phyloP scores from a whole-genome alignment of 2,329 filamentous ascomycete species.

The Aureobasidium leucospermi region DNA sequence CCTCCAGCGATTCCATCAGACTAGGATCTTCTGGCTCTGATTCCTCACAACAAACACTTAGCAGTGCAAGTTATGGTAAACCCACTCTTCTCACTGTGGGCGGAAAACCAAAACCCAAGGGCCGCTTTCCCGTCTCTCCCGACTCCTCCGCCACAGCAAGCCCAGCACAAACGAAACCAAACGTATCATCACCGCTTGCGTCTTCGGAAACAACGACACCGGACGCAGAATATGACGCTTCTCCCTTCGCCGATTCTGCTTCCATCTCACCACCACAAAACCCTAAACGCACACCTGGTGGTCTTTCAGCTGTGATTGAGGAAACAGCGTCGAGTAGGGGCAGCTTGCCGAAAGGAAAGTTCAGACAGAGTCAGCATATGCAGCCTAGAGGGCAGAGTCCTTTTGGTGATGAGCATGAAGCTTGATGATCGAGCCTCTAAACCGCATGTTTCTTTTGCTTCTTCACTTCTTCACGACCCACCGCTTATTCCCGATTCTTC shows the following conservation, averaged over 20 bases:
- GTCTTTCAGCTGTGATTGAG: slow-evolving; percentile 39
- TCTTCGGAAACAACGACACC: background rate
- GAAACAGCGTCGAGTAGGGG: slow-evolving; percentile 22
- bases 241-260: slow-evolving; percentile 19
- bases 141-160: slow-evolving; percentile 20
- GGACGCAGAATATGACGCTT: background rate
- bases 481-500: too few relatives aligned
- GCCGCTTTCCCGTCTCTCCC: slow-evolving; percentile 23
- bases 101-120: slow-evolving; percentile 28
- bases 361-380: background rate
- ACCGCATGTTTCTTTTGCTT: background rate
- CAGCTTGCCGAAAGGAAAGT: background rate
- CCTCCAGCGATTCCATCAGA: slow-evolving; percentile 22
- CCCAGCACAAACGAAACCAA: slow-evolving; percentile 20
- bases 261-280: background rate
- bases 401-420: slow-evolving; percentile 10
- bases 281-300: background rate
- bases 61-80: slow-evolving; percentile 34
- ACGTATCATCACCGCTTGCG: slow-evolving; percentile 18
- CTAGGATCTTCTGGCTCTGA: slow-evolving; percentile 20
- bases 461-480: background rate
- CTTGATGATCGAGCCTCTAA: background rate
- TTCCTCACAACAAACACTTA: slow-evolving; percentile 27
- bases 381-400: background rate
- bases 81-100: slow-evolving; percentile 39